These are phyloP conservation scores for Paraphaeosphaeria sporulosa DNA, from an alignment of 2,329 filamentous ascomycete species.

Conservation along the genomic window DNA sequence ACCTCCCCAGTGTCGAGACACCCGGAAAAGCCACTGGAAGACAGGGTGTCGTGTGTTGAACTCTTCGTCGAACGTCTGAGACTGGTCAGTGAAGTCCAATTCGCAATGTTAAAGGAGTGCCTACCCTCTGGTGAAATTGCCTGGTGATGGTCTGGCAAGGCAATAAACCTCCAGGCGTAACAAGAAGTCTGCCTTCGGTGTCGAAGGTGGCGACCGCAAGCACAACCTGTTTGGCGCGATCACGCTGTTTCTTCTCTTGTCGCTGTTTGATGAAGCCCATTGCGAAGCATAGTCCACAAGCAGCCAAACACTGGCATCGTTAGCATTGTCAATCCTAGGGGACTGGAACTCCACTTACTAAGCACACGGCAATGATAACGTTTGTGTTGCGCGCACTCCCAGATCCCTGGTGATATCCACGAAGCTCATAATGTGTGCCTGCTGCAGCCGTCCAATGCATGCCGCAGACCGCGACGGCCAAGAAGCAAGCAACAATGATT, in stretches of 20 bases:
- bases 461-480: constrained; percentile 78
- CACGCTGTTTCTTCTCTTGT: constrained; percentile 49
- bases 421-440: constrained; percentile 72
- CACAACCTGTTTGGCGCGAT: constrained; percentile 62
- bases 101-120: constrained; percentile 64
- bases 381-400: constrained; percentile 65
- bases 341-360: constrained; percentile 65
- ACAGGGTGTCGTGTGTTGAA: constrained; percentile 80
- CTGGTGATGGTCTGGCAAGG: constrained; percentile 79
- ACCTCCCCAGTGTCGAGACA: constrained; percentile 77
- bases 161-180: constrained; percentile 72
- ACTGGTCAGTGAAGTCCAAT: constrained; percentile 17
- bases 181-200: constrained; percentile 69
- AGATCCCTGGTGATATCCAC: constrained; percentile 52
- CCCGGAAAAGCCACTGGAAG: constrained; percentile 87
- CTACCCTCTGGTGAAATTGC: constrained; percentile 53
- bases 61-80: constrained; percentile 70
- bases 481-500: constrained; percentile 68
- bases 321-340: constrained; percentile 71
- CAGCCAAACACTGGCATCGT: constrained; percentile 54
- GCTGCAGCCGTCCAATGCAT: constrained; percentile 87
- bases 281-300: constrained; percentile 48
- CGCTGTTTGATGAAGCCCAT: constrained; percentile 48
- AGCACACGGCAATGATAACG: constrained; percentile 74
- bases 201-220: constrained; percentile 72